phyloP scores from a whole-genome alignment of 305 asterid genomes.

The Solanum hybrid region DNA sequence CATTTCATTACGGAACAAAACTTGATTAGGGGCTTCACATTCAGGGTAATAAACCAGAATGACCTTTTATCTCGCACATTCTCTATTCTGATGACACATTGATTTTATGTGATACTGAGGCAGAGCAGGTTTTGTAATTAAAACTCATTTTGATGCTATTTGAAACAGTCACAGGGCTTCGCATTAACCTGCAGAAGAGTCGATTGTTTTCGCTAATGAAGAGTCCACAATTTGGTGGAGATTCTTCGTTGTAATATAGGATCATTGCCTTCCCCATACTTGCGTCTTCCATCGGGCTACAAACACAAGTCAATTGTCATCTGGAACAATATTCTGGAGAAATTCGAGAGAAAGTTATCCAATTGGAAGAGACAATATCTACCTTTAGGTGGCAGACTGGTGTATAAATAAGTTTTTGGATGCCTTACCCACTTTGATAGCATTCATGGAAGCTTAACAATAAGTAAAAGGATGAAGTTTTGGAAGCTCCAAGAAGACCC shows the following conservation, averaged over 20 bases:
- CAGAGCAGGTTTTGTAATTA: neutral
- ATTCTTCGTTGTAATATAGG: neutral
- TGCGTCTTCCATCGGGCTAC: neutral
- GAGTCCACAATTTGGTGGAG: neutral
- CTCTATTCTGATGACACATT: neutral
- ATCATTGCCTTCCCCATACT: neutral
- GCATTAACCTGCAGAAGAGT: neutral
- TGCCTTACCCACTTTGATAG: neutral
- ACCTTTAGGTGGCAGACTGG: neutral
- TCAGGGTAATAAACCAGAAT: neutral
- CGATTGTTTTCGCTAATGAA: neutral
- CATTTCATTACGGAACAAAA: neutral
- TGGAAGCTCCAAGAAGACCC: neutral
- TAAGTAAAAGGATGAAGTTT: neutral
- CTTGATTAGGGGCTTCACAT: neutral
- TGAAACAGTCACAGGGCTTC: neutral
- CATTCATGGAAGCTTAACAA: neutral
- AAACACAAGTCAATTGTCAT: neutral
- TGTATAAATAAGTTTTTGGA: neutral
- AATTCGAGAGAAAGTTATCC: neutral
- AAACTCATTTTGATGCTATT: neutral
- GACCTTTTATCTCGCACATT: neutral
- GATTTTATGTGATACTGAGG: neutral
- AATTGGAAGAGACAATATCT: neutral
- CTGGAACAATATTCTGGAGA: neutral